phyloP scores from a whole-genome alignment of 1,284 basidiomycete genomes.

The Ceratobasidium sp. region DNA sequence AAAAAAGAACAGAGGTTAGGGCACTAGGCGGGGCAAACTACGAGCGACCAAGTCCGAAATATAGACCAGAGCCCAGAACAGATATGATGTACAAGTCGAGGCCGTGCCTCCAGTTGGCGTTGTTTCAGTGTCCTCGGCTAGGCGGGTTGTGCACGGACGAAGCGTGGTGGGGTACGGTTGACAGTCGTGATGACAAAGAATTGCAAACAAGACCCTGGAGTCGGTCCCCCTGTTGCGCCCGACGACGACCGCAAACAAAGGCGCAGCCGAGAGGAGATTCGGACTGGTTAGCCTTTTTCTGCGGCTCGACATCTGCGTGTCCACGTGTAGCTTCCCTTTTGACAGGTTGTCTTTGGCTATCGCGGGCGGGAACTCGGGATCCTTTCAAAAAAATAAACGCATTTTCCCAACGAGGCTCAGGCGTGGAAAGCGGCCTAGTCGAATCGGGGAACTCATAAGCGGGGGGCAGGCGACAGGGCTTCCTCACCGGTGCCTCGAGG shows the following conservation, averaged over 20 bases:
- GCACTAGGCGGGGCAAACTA: neutral
- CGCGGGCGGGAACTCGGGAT: neutral
- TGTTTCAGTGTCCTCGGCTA: neutral
- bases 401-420: slow-evolving; percentile 15
- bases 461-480: slow-evolving; percentile 11
- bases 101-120: neutral
- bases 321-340: neutral
- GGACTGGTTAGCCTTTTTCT: neutral
- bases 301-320: neutral
- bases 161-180: slow-evolving; percentile 3
- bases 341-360: neutral
- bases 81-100: neutral
- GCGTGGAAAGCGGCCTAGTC: slow-evolving; percentile 10
- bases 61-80: slow-evolving; percentile 28
- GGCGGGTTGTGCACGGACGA: neutral
- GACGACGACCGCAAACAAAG: slow-evolving; percentile 8
- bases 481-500: slow-evolving; percentile 30
- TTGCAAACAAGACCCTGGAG: neutral
- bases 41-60: slow-evolving; percentile 13
- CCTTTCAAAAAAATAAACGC: slow-evolving; percentile 11
- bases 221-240: neutral
- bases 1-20: slow-evolving; percentile 9
- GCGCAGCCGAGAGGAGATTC: neutral
- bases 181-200: neutral
- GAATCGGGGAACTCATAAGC: slow-evolving; percentile 19